Evolutionary conservation across 306 rosid genomes (phyloP).

Genomic region (Betula pendula): DNA sequence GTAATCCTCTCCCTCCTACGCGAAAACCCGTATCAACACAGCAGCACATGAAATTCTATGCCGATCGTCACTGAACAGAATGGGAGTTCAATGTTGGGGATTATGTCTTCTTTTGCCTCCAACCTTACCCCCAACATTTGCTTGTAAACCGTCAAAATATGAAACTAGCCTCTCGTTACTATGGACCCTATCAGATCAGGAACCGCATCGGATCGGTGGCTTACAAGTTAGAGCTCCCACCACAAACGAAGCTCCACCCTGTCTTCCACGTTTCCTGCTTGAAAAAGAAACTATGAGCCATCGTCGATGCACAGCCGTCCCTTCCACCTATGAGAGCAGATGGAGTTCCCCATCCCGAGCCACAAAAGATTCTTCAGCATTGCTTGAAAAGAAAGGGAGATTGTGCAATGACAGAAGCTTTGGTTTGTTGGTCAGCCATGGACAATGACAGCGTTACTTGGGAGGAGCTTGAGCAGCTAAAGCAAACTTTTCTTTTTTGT

Average conservation of each 20-base stretch:
- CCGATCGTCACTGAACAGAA: fast-evolving
- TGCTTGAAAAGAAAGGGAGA: too few species aligned
- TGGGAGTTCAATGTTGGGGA: neutral
- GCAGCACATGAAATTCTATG: neutral
- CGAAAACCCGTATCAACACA: neutral
- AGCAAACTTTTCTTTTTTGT: too few species aligned
- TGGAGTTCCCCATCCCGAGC: too few species aligned
- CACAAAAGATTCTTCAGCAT: too few species aligned
- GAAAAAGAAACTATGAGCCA: neutral
- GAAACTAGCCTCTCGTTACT: neutral
- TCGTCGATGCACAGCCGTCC: too few species aligned
- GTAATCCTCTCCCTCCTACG: too few species aligned
- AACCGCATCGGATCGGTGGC: neutral
- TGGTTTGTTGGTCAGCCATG: too few species aligned
- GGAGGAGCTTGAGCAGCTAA: too few species aligned
- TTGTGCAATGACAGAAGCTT: too few species aligned
- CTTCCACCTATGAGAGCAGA: too few species aligned
- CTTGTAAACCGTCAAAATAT: neutral
- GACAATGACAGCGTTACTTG: too few species aligned
- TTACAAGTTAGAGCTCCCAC: neutral
- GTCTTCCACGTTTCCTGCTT: neutral
- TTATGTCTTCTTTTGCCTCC: neutral
- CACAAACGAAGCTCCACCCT: neutral
- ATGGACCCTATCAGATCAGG: neutral
- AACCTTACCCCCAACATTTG: neutral